Conservation (phyloP, 2,329 filamentous ascomycete species). For the Colletotrichum sp. region DNA sequence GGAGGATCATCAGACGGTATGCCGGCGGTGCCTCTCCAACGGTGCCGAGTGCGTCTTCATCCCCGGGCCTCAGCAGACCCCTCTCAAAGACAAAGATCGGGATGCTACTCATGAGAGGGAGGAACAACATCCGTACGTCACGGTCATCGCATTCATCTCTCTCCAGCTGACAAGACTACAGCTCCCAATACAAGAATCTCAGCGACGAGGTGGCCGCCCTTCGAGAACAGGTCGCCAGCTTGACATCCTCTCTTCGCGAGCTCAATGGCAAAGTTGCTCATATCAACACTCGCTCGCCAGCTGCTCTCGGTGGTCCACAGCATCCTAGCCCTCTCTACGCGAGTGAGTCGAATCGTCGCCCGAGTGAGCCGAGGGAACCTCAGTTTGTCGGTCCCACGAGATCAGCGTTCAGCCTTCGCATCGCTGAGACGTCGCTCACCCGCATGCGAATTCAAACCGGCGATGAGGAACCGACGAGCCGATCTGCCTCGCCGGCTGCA, state of each 20-base stretch:
- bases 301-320: not conserved
- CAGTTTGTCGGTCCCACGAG: constrained; percentile 42
- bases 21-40: constrained; percentile 34
- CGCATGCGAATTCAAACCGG: constrained; percentile 37
- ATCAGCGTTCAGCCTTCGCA: constrained; percentile 37
- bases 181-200: constrained; percentile 23
- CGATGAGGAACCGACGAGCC: constrained; percentile 29
- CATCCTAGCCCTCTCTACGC: constrained; percentile 12
- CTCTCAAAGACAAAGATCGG: not conserved
- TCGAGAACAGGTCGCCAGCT: constrained; percentile 32
- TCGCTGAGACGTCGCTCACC: constrained; percentile 39
- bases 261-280: constrained; percentile 27
- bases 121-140: constrained; percentile 24
- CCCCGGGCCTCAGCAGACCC: constrained; percentile 18
- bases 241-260: constrained; percentile 31
- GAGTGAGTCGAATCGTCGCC: not conserved
- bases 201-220: constrained; percentile 32
- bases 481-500: constrained; percentile 8
- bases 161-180: not conserved
- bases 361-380: constrained; percentile 32
- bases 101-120: constrained; percentile 25
- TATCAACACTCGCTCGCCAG: not conserved
- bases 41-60: constrained; percentile 31
- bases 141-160: not conserved
- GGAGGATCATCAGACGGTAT: constrained; percentile 25